These are phyloP conservation scores for Tetracladium setigerum DNA, from an alignment of 495 filamentous ascomycete species.

Conservation along the genomic window DNA sequence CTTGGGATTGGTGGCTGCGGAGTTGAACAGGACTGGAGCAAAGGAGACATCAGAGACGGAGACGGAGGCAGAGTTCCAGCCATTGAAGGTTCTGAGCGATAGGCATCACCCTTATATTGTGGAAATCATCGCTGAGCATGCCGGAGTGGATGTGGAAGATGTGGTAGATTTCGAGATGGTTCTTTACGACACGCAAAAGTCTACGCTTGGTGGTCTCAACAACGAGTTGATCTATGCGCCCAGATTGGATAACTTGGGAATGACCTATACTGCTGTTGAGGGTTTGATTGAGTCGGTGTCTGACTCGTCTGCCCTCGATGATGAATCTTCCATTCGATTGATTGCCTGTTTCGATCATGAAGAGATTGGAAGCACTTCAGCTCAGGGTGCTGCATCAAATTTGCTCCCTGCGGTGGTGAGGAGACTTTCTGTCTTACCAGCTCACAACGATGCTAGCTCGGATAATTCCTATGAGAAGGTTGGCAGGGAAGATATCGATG, in stretches of 20 bases:
- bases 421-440: slow-evolving; percentile 73
- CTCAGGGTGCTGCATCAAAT: slow-evolving; percentile 91
- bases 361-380: slow-evolving; percentile 85
- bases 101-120: slow-evolving; percentile 87
- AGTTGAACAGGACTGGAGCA: slow-evolving; percentile 66
- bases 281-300: slow-evolving; percentile 76
- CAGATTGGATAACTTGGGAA: slow-evolving; percentile 87
- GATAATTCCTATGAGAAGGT: slow-evolving; percentile 46
- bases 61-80: slow-evolving; percentile 49
- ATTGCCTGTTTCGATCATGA: slow-evolving; percentile 96
- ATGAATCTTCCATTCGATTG: slow-evolving; percentile 76
- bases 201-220: slow-evolving; percentile 80
- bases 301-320: slow-evolving; percentile 51
- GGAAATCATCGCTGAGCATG: slow-evolving; percentile 75
- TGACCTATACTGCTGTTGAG: slow-evolving; percentile 82
- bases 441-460: slow-evolving; percentile 29
- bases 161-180: slow-evolving; percentile 93
- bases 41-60: slow-evolving; percentile 27
- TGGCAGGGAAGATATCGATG: slow-evolving; percentile 42
- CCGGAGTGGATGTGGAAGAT: slow-evolving; percentile 56
- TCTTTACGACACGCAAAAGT: slow-evolving; percentile 89
- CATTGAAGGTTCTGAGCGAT: slow-evolving; percentile 67
- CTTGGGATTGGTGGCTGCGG: slow-evolving; percentile 74
- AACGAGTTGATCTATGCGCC: slow-evolving; percentile 93
- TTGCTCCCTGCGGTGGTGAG: slow-evolving; percentile 82